phyloP scores from a whole-genome alignment of 1,139 yeast genomes.

The Yamadazyma sp. region DNA sequence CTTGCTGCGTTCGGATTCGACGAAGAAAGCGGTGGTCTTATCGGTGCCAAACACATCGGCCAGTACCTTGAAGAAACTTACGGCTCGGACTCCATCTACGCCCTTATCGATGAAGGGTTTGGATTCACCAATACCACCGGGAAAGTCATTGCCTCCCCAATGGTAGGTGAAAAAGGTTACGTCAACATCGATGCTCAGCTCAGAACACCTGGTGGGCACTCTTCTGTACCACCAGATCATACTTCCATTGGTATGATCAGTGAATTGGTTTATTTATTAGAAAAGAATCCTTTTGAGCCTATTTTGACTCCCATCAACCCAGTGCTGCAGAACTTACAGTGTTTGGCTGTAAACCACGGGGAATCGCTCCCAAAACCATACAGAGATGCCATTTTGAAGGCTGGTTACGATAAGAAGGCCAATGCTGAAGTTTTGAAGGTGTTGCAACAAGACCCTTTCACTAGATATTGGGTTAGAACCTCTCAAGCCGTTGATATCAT shows the following conservation, averaged over 20 bases:
- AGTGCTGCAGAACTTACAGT: constrained; percentile 31
- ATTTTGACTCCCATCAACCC: constrained; percentile 36
- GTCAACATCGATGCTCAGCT: constrained; percentile 32
- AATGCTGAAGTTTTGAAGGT: constrained; percentile 26
- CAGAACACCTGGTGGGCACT: constrained; percentile 47
- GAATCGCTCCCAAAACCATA: constrained; percentile 21
- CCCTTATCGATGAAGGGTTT: constrained; percentile 44
- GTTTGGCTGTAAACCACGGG: constrained; percentile 35
- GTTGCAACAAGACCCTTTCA: constrained; percentile 14
- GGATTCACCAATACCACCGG: constrained; percentile 33
- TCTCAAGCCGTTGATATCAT: constrained; percentile 41
- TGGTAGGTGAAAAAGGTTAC: constrained; percentile 45
- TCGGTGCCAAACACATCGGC: constrained; percentile 32
- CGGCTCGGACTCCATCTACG: constrained; percentile 35
- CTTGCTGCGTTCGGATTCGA: constrained; percentile 47
- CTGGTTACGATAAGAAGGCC: constrained; percentile 34
- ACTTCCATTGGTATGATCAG: constrained; percentile 45
- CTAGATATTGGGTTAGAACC: constrained; percentile 32
- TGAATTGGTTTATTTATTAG: constrained; percentile 39
- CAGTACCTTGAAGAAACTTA: constrained; percentile 29
- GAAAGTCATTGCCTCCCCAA: constrained; percentile 38
- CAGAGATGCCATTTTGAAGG: constrained; percentile 31
- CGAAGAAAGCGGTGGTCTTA: constrained; percentile 40
- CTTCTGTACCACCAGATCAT: constrained; percentile 47
- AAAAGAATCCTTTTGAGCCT: constrained; percentile 36